Conservation (phyloP, 257 asterid species). For the Eustoma russellianum region DNA sequence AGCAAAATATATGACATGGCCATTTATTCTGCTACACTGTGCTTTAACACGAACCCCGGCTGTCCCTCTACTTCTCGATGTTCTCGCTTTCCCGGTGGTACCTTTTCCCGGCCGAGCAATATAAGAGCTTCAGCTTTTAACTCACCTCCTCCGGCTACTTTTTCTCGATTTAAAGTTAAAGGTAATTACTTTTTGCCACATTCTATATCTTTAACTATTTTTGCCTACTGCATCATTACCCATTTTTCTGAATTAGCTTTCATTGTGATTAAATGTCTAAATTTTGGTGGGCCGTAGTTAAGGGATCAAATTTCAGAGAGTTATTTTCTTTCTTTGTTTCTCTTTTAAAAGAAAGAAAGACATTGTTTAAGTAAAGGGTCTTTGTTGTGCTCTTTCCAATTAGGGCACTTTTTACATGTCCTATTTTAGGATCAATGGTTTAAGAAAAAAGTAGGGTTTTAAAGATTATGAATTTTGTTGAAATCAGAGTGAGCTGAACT, state of each 20-base stretch:
- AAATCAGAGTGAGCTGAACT: conserved; percentile 2
- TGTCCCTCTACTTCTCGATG: conserved; percentile 29
- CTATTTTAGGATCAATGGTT: background rate
- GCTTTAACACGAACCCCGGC: conserved; percentile 38
- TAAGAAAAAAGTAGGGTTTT: background rate
- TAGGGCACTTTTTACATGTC: background rate
- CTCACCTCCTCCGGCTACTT: conserved; percentile 21
- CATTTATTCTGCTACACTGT: conserved; percentile 44
- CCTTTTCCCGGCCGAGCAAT: conserved; percentile 28
- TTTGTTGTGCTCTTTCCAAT: background rate
- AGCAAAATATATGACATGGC: conserved; percentile 29
- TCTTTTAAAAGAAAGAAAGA: background rate
- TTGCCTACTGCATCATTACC: no score
- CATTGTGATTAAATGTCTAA: no score
- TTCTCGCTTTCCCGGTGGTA: conserved; percentile 14
- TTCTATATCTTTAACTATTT: background rate
- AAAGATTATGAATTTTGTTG: background rate
- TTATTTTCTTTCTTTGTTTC: background rate
- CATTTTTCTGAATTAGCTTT: no score
- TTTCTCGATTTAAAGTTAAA: conserved; percentile 40
- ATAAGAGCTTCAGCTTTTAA: conserved; percentile 29
- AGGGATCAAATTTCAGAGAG: no score
- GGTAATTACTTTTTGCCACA: conserved; percentile 22
- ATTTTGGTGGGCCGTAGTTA: no score
- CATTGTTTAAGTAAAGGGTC: background rate